These are phyloP conservation scores for Ophiostoma ulmi DNA, from an alignment of 2,329 filamentous ascomycete species.

Conservation along the genomic window DNA sequence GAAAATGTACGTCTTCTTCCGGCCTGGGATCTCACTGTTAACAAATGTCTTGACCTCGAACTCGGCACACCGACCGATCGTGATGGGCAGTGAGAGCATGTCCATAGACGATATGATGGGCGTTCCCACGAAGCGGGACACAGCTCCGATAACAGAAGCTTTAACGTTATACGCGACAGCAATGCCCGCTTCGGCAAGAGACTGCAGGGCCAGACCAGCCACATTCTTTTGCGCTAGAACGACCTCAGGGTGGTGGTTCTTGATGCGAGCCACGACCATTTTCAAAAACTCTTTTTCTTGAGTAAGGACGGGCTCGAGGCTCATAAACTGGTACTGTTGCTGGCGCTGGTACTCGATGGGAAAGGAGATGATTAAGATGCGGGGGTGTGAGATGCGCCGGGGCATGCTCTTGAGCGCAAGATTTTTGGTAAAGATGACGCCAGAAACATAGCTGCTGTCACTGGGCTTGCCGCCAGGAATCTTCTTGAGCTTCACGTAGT, in stretches of 20 bases:
- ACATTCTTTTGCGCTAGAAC: slow-evolving; percentile 91
- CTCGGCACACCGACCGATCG: slow-evolving; percentile 72
- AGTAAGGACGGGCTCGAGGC: slow-evolving; percentile 89
- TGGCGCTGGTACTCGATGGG: slow-evolving; percentile 93
- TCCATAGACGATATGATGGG: slow-evolving; percentile 92
- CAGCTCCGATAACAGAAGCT: slow-evolving; percentile 87
- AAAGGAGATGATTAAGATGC: slow-evolving; percentile 89
- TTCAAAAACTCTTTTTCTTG: slow-evolving; percentile 92
- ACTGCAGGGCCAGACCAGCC: slow-evolving; percentile 82
- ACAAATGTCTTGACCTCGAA: slow-evolving; percentile 97
- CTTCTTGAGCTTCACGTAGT: slow-evolving; percentile 96
- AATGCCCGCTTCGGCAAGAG: slow-evolving; percentile 81
- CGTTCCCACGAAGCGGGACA: slow-evolving; percentile 85
- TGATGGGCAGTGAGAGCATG: slow-evolving; percentile 73
- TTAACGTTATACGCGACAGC: slow-evolving; percentile 97
- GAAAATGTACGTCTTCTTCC: slow-evolving; percentile 93
- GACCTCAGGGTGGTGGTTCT: slow-evolving; percentile 76
- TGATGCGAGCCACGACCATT: slow-evolving; percentile 87
- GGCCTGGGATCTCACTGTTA: slow-evolving; percentile 64
- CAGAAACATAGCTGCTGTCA: slow-evolving; percentile 94
- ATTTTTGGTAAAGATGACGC: slow-evolving; percentile 96
- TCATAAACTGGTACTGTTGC: slow-evolving; percentile 90
- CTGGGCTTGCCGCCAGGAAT: slow-evolving; percentile 84
- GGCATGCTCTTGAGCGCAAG: slow-evolving; percentile 95
- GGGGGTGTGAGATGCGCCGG: slow-evolving; percentile 73